These are phyloP conservation scores for Dichotomocladium elegans DNA, from an alignment of 371 early-diverging fungal genomes.

Conservation along the genomic window DNA sequence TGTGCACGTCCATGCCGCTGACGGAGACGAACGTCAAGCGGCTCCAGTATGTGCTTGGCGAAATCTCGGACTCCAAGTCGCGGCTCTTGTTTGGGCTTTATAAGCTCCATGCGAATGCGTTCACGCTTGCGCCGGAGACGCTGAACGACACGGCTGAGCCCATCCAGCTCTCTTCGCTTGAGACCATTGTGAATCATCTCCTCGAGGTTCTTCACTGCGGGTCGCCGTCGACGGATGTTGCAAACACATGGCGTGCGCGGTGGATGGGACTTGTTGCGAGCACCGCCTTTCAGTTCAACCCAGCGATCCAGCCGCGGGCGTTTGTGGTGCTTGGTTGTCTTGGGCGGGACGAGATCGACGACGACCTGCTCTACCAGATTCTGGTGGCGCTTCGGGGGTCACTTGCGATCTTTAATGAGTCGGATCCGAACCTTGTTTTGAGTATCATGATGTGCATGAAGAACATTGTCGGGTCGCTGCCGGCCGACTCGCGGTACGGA, in stretches of 20 bases:
- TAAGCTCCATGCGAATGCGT: slow-evolving; percentile 64
- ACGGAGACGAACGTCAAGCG: slow-evolving; percentile 50
- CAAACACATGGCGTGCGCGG: slow-evolving; percentile 68
- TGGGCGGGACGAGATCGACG: slow-evolving; percentile 82
- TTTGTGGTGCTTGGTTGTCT: slow-evolving; percentile 90
- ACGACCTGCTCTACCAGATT: slow-evolving; percentile 84
- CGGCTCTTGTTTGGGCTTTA: slow-evolving; percentile 75
- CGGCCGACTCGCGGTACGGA: slow-evolving; percentile 70
- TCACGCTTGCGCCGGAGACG: slow-evolving; percentile 56
- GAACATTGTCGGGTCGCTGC: slow-evolving; percentile 76
- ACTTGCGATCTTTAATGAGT: slow-evolving; percentile 76
- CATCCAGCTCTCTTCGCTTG: slow-evolving; percentile 68
- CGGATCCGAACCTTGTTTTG: slow-evolving; percentile 67
- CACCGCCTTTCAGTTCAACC: slow-evolving; percentile 90
- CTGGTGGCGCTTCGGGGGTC: slow-evolving; percentile 82
- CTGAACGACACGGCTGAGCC: slow-evolving; percentile 56
- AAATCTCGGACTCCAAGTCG: slow-evolving; percentile 72
- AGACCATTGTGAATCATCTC: slow-evolving; percentile 70
- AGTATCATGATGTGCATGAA: slow-evolving; percentile 85
- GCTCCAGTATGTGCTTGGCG: slow-evolving; percentile 54
- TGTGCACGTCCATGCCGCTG: slow-evolving; percentile 63
- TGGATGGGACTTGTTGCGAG: slow-evolving; percentile 89
- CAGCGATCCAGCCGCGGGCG: slow-evolving; percentile 88
- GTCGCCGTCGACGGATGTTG: slow-evolving; percentile 31
- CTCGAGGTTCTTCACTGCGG: slow-evolving; percentile 73